Conservation (phyloP, 2,329 filamentous ascomycete genomes). For the Rhynchosporium secalis region DNA sequence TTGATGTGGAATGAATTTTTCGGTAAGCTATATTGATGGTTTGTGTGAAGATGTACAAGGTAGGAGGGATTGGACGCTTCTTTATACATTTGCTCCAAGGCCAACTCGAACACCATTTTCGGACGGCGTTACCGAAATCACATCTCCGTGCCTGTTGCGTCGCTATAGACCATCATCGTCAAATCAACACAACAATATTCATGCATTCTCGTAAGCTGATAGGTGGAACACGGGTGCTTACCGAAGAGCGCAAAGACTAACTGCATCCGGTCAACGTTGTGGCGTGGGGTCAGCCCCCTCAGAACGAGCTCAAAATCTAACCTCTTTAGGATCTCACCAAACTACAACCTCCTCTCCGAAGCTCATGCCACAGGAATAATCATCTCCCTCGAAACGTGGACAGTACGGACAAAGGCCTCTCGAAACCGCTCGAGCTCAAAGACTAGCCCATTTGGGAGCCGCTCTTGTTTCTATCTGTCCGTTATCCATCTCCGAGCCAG, state of each 20-base stretch:
- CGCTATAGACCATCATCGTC: not conserved
- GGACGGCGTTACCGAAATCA: too few relatives aligned
- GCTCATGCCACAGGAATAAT: not conserved
- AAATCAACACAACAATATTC: not conserved
- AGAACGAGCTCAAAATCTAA: slow-evolving; percentile 1
- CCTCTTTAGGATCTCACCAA: not conserved
- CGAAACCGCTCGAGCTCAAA: slow-evolving; percentile 3
- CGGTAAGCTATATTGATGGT: not conserved
- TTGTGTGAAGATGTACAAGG: not conserved
- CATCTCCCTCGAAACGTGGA: too few relatives aligned
- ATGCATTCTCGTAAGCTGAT: not conserved
- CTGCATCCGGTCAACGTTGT: not conserved
- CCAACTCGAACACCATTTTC: too few relatives aligned
- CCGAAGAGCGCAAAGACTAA: slow-evolving; percentile 3
- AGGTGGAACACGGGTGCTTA: not conserved
- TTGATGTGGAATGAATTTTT: not conserved
- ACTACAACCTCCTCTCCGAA: not conserved
- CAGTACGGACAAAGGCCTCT: not conserved
- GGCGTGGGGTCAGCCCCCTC: not conserved
- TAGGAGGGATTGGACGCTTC: not conserved
- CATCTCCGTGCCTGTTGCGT: too few relatives aligned
- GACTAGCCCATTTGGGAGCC: not conserved
- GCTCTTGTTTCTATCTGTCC: not conserved
- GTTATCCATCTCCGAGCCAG: not conserved
- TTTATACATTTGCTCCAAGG: slow-evolving; percentile 5